Evolutionary conservation across 176 grass and related monocot species (phyloP).

Genomic region (Alopecurus myosuroides): DNA sequence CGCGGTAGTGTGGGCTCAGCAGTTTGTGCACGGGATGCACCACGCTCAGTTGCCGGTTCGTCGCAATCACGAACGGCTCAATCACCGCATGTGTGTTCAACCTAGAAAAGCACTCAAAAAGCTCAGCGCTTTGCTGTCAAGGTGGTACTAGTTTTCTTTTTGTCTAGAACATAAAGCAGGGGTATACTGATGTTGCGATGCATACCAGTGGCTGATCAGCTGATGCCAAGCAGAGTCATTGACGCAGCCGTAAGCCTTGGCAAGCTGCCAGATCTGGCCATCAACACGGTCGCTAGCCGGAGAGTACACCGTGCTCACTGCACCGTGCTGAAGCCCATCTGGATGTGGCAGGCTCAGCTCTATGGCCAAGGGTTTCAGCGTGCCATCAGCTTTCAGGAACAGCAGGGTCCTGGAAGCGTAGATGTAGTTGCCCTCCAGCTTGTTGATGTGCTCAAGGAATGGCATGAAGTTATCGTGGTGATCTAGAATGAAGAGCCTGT

Average conservation of each 20-base stretch:
- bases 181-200: background rate
- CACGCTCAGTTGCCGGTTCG: slow-evolving; percentile 68
- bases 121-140: background rate
- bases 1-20: slow-evolving; percentile 78
- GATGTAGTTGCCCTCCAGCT: slow-evolving; percentile 50
- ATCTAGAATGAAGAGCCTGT: slow-evolving; percentile 81
- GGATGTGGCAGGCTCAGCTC: slow-evolving; percentile 68
- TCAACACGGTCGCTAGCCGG: slow-evolving; percentile 40
- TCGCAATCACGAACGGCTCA: slow-evolving; percentile 81
- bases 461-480: slow-evolving; percentile 88
- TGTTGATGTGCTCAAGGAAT: slow-evolving; percentile 65
- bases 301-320: slow-evolving; percentile 53
- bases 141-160: background rate
- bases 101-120: slow-evolving; percentile 39
- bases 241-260: slow-evolving; percentile 86
- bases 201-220: slow-evolving; percentile 91
- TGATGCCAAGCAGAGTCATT: slow-evolving; percentile 94
- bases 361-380: slow-evolving; percentile 70
- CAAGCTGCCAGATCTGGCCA: slow-evolving; percentile 68
- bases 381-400: slow-evolving; percentile 64
- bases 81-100: slow-evolving; percentile 85
- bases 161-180: background rate
- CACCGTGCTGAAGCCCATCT: slow-evolving; percentile 37
- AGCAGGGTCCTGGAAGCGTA: slow-evolving; percentile 73
- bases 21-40: slow-evolving; percentile 83